Evolutionary conservation across 495 filamentous ascomycete species (phyloP).

Genomic region (Bathelium albidoporum): DNA sequence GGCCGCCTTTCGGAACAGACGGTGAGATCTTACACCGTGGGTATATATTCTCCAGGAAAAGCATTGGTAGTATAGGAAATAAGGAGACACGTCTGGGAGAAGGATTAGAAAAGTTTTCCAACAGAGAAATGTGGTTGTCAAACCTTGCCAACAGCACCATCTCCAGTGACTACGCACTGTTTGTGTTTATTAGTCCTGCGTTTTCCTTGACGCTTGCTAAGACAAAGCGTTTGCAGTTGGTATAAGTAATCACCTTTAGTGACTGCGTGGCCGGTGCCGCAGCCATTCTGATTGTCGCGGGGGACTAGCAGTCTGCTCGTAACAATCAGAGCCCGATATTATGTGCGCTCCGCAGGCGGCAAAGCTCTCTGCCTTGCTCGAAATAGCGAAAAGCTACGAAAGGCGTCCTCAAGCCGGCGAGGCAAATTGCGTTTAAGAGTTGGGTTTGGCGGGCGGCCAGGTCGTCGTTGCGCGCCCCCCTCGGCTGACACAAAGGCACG

Average conservation of each 20-base stretch:
- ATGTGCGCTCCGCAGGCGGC: neutral
- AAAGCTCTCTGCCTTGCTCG: neutral
- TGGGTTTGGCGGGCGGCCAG: neutral
- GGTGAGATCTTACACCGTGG: constrained; percentile 71
- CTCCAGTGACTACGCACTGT: constrained; percentile 95
- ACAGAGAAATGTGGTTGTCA: neutral
- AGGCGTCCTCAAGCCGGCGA: neutral
- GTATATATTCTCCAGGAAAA: constrained; percentile 98
- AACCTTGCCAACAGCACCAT: constrained; percentile 98
- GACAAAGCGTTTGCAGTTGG: neutral
- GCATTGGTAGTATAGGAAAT: constrained; percentile 99
- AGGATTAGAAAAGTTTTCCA: constrained; percentile 15
- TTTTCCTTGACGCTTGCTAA: neutral
- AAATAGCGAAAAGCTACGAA: neutral
- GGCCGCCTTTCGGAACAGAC: neutral
- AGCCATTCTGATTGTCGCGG: constrained; percentile 39
- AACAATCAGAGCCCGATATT: neutral
- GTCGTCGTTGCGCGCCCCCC: neutral
- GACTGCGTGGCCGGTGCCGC: constrained; percentile 61
- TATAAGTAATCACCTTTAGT: constrained; percentile 54
- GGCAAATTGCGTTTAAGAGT: neutral
- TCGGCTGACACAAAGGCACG: neutral
- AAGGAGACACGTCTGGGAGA: constrained; percentile 84
- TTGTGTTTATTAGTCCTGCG: constrained; percentile 4
- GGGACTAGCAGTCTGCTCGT: neutral